A percentile compares a stretch with the other conserved stretches of the same genome.
These are phyloP conservation scores for Globisporangium canariense DNA, from an alignment of 352 stramenopile genomes.

Conservation along the genomic window DNA sequence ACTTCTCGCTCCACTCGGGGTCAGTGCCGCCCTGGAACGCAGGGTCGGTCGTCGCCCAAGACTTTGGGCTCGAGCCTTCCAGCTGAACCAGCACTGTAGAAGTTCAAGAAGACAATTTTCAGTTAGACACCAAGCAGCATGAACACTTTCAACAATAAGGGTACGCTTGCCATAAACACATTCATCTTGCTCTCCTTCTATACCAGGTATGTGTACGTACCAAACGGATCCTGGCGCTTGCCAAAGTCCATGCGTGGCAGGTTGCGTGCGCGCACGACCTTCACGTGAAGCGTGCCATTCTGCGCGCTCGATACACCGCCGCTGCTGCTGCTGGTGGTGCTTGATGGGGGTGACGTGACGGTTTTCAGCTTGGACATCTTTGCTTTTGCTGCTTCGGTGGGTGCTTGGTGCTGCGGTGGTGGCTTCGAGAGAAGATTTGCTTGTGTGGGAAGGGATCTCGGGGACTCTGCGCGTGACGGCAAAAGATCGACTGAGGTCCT, in stretches of 20 bases:
- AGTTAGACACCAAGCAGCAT: conserved; percentile 9
- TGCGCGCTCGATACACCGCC: not conserved
- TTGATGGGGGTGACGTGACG: conserved; percentile 1
- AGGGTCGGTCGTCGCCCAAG: conserved; percentile 62
- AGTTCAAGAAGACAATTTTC: not conserved
- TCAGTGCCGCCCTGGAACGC: conserved; percentile 54
- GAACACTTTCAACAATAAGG: not conserved
- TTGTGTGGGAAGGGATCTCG: too few species aligned
- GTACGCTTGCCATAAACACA: conserved; percentile 9
- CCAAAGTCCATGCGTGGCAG: conserved; percentile 77
- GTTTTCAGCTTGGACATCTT: conserved; percentile 10
- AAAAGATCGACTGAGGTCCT: conserved; percentile 15
- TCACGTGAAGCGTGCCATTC: conserved; percentile 78
- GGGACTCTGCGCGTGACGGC: conserved; percentile 10
- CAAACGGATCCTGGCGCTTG: conserved; percentile 77
- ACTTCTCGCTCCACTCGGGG: conserved; percentile 60
- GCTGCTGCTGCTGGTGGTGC: not conserved
- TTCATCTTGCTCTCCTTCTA: not conserved
- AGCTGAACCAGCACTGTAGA: conserved; percentile 63
- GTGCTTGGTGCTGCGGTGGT: not conserved
- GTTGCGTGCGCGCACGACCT: conserved; percentile 53
- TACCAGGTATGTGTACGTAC: conserved; percentile 23
- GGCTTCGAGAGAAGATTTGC: too few species aligned
- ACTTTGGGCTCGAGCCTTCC: conserved; percentile 58
- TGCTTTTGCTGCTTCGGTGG: conserved; percentile 2